Evolutionary conservation across 441 rosid genomes (phyloP), one percentile per base, ranked within the genome.

Genomic region (Macaranga tanarius): DNA sequence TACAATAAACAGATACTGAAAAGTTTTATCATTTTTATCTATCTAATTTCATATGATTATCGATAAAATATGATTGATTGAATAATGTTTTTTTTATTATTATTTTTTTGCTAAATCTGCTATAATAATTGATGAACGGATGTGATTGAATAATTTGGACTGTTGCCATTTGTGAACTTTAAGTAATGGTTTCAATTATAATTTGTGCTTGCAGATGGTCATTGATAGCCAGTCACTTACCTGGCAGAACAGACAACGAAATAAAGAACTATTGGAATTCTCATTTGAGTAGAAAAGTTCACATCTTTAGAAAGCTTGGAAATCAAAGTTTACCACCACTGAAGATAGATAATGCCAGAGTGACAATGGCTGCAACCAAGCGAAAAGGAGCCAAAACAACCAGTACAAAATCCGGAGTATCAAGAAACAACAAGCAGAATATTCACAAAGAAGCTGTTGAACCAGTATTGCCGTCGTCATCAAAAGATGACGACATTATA

Each of bases 161-260:
- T 31, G 38, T 31, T 31, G 38, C 5, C 38, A 31, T 31, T 31
- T 31, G 38, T 31, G 38, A 31, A 31, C 38, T 31, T 31, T 4
- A 31, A 31, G 38, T 31, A 2, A 2, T 31, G 3, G 38, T 31
- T 4, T 31, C 38, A 31, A 2, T 3, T 1, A 31, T 31, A 31
- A 31, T 31, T 52, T 20, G 44, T 17, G 58, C 19, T 44, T 31
- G 74, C 82, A 92, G 98, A 80, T 90, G 96, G 98, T 89, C 96
- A 9, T 65, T 87, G 72, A 92, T 92, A 59, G 98, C 98, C n/a
- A 79, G 84, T 40, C 80, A 88, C 72, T 83, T 92, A 40, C 90
- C 97, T 6, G 98, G 96, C 62, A 80, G 98, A 83, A 92, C 98
- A 67, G 98, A 92, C 79, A 92, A 92, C 78, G 98, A 92, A 77